Evolutionary conservation across 495 filamentous ascomycete species (phyloP), one percentile per base, ranked within the genome.

Genomic region (Xylaria venustula): DNA sequence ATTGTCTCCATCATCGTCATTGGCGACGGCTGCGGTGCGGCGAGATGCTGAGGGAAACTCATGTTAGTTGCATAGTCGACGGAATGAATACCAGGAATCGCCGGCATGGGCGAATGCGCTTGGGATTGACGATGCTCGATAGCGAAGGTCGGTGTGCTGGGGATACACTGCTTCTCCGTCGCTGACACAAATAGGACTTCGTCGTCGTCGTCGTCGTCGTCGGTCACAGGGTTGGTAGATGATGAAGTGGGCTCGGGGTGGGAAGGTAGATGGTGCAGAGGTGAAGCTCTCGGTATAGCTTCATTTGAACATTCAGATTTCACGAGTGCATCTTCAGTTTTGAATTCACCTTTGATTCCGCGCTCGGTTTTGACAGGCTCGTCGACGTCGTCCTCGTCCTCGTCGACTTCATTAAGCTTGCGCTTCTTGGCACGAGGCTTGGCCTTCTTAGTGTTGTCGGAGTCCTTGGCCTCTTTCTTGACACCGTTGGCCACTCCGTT

Each of bases 381-480:
- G 7, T 78, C 77, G 17, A 70, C 67, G 44, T 77, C 75, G 2
- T 68, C 73, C 12, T 66, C 67, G 9, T 64, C 59, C 32, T 76
- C 71, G 23, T 73, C 58, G 20, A 65, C 66, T 1, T 60, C 61
- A 1, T 67, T 70, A 19, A 71, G 59, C 72, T 76, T 81, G 57
- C 77, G 73, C 71, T 79, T 81, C 71, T 76, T 79, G 59, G 20
- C 1, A 2, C 30, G 50, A 14, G 61, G 17, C 49, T 61, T 49
- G 40, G 64, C 45, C 34, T 63, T 54, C 60, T 69, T 69, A 19
- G 61, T 50, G 6, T 64, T 64, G 26, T 65, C 63, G 28, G n/a
- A 23, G 26, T 71, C 60, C 28, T 68, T 72, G 28, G 53, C 36
- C 49, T 68, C 67, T 28, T 72, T 71, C 60, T 73, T 70, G 53